A percentile compares a stretch with the other conserved stretches of the same genome.
Evolutionary conservation across 306 rosid species (phyloP).

Genomic region (Vigna angularis): DNA sequence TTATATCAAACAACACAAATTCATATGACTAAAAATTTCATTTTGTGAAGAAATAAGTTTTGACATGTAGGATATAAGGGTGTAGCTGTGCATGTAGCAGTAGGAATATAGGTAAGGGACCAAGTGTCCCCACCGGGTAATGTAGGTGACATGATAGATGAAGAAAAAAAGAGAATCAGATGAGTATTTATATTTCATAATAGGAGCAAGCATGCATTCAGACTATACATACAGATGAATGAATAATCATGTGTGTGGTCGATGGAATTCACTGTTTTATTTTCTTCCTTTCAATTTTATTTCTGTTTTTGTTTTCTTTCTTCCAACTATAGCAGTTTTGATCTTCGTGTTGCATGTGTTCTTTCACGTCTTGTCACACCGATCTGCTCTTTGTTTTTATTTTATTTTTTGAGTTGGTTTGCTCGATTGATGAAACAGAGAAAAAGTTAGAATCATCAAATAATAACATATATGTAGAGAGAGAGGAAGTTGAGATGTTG

Average conservation of each 20-base stretch:
- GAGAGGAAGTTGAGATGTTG: background rate
- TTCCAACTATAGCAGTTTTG: conserved; percentile 30
- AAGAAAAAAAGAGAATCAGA: conserved; percentile 45
- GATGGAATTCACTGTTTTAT: conserved; percentile 40
- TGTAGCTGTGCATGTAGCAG: background rate
- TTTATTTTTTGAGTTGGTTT: background rate
- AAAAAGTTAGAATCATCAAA: background rate
- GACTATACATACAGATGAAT: conserved; percentile 7
- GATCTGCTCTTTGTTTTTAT: background rate
- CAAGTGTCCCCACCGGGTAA: conserved; percentile 53
- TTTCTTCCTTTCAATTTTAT: conserved; percentile 18
- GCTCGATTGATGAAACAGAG: background rate
- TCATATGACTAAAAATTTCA: no score
- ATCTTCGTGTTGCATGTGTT: conserved; percentile 34
- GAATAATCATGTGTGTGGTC: background rate
- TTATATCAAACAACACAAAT: background rate
- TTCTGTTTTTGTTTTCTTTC: conserved; percentile 34
- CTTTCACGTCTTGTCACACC: conserved; percentile 58
- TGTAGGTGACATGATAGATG: conserved; percentile 67
- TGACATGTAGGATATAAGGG: background rate
- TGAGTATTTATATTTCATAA: conserved; percentile 44
- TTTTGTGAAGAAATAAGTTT: background rate
- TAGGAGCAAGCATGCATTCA: conserved; percentile 47
- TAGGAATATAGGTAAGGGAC: conserved; percentile 40
- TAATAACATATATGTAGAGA: conserved; percentile 18